phyloP scores from a whole-genome alignment of 73 alveolate genomes.

The Uronychia binucleata region DNA sequence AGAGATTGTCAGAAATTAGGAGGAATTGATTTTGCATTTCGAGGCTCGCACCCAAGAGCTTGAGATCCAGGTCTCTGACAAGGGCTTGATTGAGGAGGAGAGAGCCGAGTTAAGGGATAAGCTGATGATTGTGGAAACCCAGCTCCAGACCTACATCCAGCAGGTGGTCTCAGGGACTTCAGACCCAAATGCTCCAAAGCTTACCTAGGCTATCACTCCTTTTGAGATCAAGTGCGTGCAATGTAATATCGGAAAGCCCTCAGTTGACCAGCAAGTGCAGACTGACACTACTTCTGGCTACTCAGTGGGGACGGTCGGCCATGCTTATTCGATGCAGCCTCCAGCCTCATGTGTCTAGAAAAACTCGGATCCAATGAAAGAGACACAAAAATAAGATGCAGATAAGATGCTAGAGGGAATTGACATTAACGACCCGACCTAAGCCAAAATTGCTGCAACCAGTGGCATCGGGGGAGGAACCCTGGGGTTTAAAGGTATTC shows the following conservation, averaged over 20 bases:
- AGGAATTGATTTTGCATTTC: neutral
- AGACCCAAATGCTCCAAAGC: neutral
- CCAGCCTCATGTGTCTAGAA: no score
- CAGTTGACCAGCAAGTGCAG: neutral
- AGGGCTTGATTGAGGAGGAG: neutral
- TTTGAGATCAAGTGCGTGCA: neutral
- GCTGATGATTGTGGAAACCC: neutral
- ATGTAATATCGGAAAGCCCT: neutral
- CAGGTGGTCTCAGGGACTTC: neutral
- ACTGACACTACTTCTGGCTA: neutral
- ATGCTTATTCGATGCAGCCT: neutral
- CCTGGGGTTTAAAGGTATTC: no score
- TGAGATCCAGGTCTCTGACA: neutral
- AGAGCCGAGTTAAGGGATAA: neutral
- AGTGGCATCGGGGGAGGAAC: no score
- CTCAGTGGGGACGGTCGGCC: neutral
- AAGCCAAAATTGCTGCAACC: no score
- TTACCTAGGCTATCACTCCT: neutral
- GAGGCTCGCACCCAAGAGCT: neutral
- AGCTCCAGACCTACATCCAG: neutral
- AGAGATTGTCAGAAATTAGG: neutral
- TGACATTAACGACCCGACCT: no score
- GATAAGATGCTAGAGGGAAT: no score
- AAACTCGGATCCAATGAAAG: no score
- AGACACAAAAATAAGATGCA: no score